A percentile compares a stretch with the other conserved stretches of the same genome.
Conservation (phyloP, 352 stramenopile genomes). For the Phytopythium aichiense region DNA sequence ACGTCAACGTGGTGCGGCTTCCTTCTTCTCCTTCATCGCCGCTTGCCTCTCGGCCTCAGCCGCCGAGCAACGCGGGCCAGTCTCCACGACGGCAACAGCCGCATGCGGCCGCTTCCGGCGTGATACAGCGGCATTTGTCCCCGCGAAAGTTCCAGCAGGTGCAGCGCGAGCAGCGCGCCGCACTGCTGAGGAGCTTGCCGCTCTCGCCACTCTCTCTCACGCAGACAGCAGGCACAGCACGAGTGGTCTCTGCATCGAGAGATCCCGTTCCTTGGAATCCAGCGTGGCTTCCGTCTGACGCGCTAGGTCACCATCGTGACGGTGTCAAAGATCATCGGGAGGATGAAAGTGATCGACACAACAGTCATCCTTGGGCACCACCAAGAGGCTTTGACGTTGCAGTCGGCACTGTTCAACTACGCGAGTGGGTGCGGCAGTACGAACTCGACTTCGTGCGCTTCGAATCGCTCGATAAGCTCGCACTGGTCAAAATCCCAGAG, state of each 20-base stretch:
- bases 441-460: conserved; percentile 39
- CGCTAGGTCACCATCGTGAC: not conserved
- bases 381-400: not conserved
- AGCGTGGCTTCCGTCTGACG: conserved; percentile 17
- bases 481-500: conserved; percentile 45
- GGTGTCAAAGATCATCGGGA: not conserved
- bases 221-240: not conserved
- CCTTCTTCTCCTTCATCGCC: not conserved
- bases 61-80: not conserved
- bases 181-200: conserved; percentile 20
- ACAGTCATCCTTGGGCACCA: not conserved
- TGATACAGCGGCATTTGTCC: conserved; percentile 24
- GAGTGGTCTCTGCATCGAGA: not conserved
- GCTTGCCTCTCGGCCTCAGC: not conserved
- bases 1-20: not conserved
- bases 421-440: conserved; percentile 41
- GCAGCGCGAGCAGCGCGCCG: conserved; percentile 29
- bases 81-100: not conserved
- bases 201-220: conserved; percentile 20
- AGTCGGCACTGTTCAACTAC: conserved; percentile 20
- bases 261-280: conserved; percentile 28
- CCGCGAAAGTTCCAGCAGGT: conserved; percentile 42
- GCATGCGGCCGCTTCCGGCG: not conserved
- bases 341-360: not conserved
- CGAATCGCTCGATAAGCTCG: conserved; percentile 47